Conservation (phyloP, 108 stramenopile species). For the Epipyxis sp. region DNA sequence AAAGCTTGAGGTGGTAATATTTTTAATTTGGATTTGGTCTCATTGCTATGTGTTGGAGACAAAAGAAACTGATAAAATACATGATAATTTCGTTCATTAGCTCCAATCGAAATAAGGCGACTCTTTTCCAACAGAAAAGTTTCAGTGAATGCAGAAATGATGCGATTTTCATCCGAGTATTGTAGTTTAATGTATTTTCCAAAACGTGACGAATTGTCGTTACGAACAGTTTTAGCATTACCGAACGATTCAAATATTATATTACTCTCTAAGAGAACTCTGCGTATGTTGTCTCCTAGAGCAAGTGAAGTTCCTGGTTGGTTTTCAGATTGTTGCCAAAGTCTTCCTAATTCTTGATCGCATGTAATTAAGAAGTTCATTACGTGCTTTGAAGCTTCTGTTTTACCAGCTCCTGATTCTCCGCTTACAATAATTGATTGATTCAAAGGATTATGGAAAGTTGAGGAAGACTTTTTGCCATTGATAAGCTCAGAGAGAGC, state of each 20-base stretch:
- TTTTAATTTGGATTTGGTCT: background rate
- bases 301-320: too few species aligned
- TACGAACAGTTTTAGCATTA: slow-evolving; percentile 64
- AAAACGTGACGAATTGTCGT: slow-evolving; percentile 64
- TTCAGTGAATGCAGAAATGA: slow-evolving; percentile 55
- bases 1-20: background rate
- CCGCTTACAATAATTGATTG: slow-evolving; percentile 65
- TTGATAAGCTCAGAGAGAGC: slow-evolving; percentile 61
- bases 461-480: slow-evolving; percentile 1
- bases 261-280: slow-evolving; percentile 54
- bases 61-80: slow-evolving; percentile 92
- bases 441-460: slow-evolving; percentile 28
- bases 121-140: slow-evolving; percentile 89
- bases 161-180: slow-evolving; percentile 33
- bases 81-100: slow-evolving; percentile 87
- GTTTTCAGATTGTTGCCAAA: background rate
- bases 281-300: slow-evolving; percentile 36
- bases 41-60: slow-evolving; percentile 33
- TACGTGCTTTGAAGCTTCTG: slow-evolving; percentile 55
- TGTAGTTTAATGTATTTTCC: slow-evolving; percentile 67
- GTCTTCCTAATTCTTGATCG: background rate
- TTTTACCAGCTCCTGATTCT: slow-evolving; percentile 68
- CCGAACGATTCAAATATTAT: slow-evolving; percentile 62
- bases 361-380: slow-evolving; percentile 51
- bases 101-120: slow-evolving; percentile 71